Evolutionary conservation across 2,329 filamentous ascomycete genomes (phyloP).

Genomic region (Hypoxylon sp.): DNA sequence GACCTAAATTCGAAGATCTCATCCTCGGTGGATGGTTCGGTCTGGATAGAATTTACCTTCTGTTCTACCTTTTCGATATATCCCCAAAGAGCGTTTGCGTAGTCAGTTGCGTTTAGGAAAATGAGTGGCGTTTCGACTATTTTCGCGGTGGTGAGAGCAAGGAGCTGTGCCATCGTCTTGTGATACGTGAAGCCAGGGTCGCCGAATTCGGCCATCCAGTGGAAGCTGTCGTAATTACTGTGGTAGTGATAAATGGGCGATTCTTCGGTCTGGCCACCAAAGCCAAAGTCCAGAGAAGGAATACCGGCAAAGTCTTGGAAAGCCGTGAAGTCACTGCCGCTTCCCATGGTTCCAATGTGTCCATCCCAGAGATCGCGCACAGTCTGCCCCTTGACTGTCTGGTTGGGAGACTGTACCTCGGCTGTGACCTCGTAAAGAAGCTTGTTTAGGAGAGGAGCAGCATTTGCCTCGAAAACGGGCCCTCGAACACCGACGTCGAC

Average conservation of each 20-base stretch:
- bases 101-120: slow-evolving; percentile 70
- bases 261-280: slow-evolving; percentile 54
- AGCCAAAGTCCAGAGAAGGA: slow-evolving; percentile 71
- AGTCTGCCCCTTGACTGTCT: slow-evolving; percentile 74
- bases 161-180: slow-evolving; percentile 70
- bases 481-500: slow-evolving; percentile 79
- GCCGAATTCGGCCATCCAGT: slow-evolving; percentile 86
- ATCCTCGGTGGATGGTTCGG: slow-evolving; percentile 41
- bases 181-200: slow-evolving; percentile 76
- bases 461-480: slow-evolving; percentile 67
- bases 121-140: slow-evolving; percentile 70
- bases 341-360: slow-evolving; percentile 71
- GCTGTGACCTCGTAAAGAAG: slow-evolving; percentile 73
- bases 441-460: slow-evolving; percentile 79
- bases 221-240: slow-evolving; percentile 88
- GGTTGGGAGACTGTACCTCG: slow-evolving; percentile 75
- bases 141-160: slow-evolving; percentile 68
- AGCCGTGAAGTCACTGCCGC: slow-evolving; percentile 77
- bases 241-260: slow-evolving; percentile 81
- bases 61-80: slow-evolving; percentile 63
- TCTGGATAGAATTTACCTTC: slow-evolving; percentile 51
- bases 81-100: slow-evolving; percentile 62
- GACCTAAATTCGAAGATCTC: slow-evolving; percentile 45
- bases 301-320: slow-evolving; percentile 78
- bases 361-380: slow-evolving; percentile 73